Conservation (phyloP, 140 eudicot species). For the Oenanthe javanica region DNA sequence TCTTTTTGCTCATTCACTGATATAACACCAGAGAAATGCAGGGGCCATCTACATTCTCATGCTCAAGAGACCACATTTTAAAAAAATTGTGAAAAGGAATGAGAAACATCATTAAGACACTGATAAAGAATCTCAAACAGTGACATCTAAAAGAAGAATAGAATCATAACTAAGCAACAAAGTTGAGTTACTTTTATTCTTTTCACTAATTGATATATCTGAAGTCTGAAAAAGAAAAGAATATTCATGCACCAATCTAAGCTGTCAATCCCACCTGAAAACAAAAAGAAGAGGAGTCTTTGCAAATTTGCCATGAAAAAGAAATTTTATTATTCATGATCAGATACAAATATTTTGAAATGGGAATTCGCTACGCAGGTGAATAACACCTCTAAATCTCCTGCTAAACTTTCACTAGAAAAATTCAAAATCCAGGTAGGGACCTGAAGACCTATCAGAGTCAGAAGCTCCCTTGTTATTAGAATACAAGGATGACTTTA, state of each 20-base stretch:
- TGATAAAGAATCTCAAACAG: constrained; percentile 2
- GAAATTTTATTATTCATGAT: background rate
- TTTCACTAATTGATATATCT: background rate
- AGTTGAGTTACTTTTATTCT: background rate
- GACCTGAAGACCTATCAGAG: constrained; percentile 87
- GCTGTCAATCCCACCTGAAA: background rate
- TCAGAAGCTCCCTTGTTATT: constrained; percentile 48
- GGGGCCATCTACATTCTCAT: constrained; percentile 7
- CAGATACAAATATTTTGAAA: background rate
- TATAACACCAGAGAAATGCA: background rate
- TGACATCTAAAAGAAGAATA: constrained; percentile 8
- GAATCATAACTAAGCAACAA: constrained; percentile 7
- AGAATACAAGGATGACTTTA: constrained; percentile 45
- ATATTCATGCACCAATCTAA: background rate
- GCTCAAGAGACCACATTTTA: background rate
- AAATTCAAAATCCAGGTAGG: constrained; percentile 83
- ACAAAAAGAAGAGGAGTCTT: background rate
- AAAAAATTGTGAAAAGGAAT: background rate
- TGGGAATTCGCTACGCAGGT: background rate
- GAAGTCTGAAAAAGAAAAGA: constrained; percentile 2
- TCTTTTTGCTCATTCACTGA: constrained; percentile 4
- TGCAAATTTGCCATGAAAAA: background rate
- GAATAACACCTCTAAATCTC: background rate
- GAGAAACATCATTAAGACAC: background rate
- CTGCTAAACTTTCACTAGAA: constrained; percentile 34